Base-by-base conservation (phyloP, 495 filamentous ascomycete genomes). In the Xylaria curta region DNA sequence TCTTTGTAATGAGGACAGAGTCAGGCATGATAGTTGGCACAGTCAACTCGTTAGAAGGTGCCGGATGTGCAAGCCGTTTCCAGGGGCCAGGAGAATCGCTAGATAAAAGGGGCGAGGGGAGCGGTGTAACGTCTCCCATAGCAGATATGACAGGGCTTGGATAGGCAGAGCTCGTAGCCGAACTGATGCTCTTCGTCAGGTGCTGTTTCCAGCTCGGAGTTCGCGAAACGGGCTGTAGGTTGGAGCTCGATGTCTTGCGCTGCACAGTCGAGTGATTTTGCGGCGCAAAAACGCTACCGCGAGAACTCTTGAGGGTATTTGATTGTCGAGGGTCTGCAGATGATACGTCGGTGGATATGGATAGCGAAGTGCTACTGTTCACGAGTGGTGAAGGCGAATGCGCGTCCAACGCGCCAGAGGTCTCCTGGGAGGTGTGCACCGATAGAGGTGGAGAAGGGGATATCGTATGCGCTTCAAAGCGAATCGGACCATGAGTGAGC, bases 51-150 rank as follows among this genome's bases (percentile, higher is more conserved):
- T 78, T 81, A 66, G 85, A 78, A 73, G 78, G 59, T 63, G 78
- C 75, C 75, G 86, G 77, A 46, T 82, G 79, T 42, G 78, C 72
- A 24, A 88, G 79, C 75, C 82, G 84, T 75, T 84, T 89, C 91
- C 91, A 92, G 26, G 90, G 90, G 6, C 87, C 87, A n/a, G 95
- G 92, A 9, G 92, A 93, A 56, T 91, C 90, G 70, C 83, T 83
- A 9, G 87, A 87, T 69, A 93, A 84, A 49, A 98, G 87, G 9
- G 96, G 96, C 6, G 96, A 98, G 13, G 96, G 96, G 28, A 99
- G 81, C 64, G 96, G 96, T 5, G 96, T 99, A 69, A 99, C 90
- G 76, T 97, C 94, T 49, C 89, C 88, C 89, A 97, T 91, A 24
- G 94, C 93, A 69, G 90, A 89, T 49, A 97, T 86, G 70, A 91